Evolutionary conservation across 108 stramenopile species (phyloP).

Genomic region (Pseudonitzschia pungens): DNA sequence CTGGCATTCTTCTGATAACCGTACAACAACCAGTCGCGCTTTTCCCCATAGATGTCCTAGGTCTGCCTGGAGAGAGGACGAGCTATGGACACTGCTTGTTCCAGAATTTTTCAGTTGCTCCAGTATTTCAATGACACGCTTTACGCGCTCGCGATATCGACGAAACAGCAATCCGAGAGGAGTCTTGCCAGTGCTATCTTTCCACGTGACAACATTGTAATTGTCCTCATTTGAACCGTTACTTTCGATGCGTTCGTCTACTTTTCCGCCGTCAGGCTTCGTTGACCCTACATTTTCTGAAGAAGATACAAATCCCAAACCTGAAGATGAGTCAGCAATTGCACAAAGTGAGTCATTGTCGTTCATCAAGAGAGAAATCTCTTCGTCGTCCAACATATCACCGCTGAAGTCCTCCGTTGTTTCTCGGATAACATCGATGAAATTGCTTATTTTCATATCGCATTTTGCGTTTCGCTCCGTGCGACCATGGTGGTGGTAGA

Average conservation of each 20-base stretch:
- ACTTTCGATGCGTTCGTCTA: slow-evolving; percentile 9
- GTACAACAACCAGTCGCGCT: slow-evolving; percentile 38
- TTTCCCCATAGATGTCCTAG: slow-evolving; percentile 49
- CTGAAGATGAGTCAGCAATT: background rate
- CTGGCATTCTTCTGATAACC: slow-evolving; percentile 27
- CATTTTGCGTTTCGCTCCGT: background rate
- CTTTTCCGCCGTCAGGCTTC: background rate
- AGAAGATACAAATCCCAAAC: background rate
- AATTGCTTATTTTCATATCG: slow-evolving; percentile 5
- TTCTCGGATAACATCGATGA: slow-evolving; percentile 19
- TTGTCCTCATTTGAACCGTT: slow-evolving; percentile 6
- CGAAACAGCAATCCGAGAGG: slow-evolving; percentile 45
- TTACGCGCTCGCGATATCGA: slow-evolving; percentile 50
- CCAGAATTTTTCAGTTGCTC: slow-evolving; percentile 15
- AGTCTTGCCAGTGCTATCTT: slow-evolving; percentile 41
- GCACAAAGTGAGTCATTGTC: slow-evolving; percentile 1
- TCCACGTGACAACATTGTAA: slow-evolving; percentile 33
- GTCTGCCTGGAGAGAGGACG: slow-evolving; percentile 37
- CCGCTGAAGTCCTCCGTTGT: background rate
- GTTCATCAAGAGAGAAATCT: slow-evolving; percentile 1
- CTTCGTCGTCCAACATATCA: slow-evolving; percentile 3
- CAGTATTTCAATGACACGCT: slow-evolving; percentile 18
- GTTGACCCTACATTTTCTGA: background rate
- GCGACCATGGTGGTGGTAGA: background rate
- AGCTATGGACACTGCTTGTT: background rate